Evolutionary conservation across 2,329 filamentous ascomycete genomes (phyloP).

Genomic region (Sarocladium strictum): DNA sequence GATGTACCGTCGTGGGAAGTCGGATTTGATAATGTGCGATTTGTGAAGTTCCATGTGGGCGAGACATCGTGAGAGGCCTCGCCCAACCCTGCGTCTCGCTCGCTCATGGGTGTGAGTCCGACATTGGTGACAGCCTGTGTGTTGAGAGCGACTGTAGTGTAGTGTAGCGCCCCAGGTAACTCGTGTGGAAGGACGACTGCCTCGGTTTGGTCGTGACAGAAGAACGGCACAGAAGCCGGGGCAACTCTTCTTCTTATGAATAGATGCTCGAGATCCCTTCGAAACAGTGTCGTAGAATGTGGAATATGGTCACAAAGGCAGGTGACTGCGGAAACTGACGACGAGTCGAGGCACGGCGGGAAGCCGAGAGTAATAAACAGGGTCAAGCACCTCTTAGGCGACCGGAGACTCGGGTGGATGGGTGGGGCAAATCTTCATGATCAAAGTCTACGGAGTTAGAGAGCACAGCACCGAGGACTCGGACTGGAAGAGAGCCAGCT

Average conservation of each 20-base stretch:
- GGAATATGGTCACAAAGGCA: neutral
- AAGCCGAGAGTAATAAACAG: neutral
- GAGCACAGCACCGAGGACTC: neutral
- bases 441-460: neutral
- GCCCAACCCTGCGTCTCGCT: neutral
- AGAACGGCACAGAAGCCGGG: too few relatives aligned
- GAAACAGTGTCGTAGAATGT: neutral
- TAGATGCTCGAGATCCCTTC: neutral
- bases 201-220: too few relatives aligned
- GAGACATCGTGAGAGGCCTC: conserved; percentile 2
- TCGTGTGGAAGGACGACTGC: too few relatives aligned
- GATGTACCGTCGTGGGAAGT: too few relatives aligned
- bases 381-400: neutral
- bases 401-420: neutral
- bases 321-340: neutral
- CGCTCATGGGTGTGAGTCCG: neutral
- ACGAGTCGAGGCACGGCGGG: neutral
- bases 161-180: too few relatives aligned
- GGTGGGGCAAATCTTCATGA: neutral
- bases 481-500: neutral
- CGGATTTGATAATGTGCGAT: neutral
- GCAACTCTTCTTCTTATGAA: too few relatives aligned
- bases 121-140: neutral
- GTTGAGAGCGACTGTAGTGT: neutral
- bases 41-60: neutral